These are phyloP conservation scores for Candolleomyces eurysporus DNA, from an alignment of 768 basidiomycete genomes.

Conservation along the genomic window DNA sequence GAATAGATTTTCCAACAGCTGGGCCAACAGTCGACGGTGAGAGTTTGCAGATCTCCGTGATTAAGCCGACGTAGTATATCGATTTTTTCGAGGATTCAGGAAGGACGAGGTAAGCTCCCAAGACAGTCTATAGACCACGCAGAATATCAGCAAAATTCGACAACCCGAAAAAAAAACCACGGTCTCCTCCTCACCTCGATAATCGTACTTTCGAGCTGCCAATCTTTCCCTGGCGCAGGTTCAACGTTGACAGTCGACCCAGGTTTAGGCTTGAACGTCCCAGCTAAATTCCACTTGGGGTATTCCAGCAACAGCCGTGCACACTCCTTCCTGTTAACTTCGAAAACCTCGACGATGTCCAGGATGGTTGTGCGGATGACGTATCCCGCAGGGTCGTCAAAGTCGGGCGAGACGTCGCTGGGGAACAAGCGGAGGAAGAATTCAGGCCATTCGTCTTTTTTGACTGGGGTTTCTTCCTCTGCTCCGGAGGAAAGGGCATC, in stretches of 20 bases:
- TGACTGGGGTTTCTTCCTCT: constrained; percentile 67
- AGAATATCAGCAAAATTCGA: neutral
- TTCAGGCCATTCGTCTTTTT: constrained; percentile 83
- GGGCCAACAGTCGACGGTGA: constrained; percentile 91
- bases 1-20: constrained; percentile 94
- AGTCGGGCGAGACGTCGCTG: constrained; percentile 69
- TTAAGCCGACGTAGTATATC: constrained; percentile 83
- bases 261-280: constrained; percentile 82
- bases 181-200: constrained; percentile 60
- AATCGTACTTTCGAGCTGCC: constrained; percentile 86
- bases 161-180: neutral
- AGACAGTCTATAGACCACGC: constrained; percentile 49
- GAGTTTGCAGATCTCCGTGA: constrained; percentile 94
- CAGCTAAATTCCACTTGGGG: constrained; percentile 77
- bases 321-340: constrained; percentile 94
- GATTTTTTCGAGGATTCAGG: constrained; percentile 77
- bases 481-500: constrained; percentile 55
- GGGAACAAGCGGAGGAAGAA: constrained; percentile 70
- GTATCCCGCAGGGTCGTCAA: constrained; percentile 74
- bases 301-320: constrained; percentile 84
- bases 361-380: constrained; percentile 69
- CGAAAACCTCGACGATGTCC: constrained; percentile 86
- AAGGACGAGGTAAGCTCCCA: constrained; percentile 71
- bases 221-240: constrained; percentile 62
- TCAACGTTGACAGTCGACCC: constrained; percentile 52